These are phyloP conservation scores for Xylaria sp. DNA, from an alignment of 2,329 filamentous ascomycete species.

Conservation along the genomic window DNA sequence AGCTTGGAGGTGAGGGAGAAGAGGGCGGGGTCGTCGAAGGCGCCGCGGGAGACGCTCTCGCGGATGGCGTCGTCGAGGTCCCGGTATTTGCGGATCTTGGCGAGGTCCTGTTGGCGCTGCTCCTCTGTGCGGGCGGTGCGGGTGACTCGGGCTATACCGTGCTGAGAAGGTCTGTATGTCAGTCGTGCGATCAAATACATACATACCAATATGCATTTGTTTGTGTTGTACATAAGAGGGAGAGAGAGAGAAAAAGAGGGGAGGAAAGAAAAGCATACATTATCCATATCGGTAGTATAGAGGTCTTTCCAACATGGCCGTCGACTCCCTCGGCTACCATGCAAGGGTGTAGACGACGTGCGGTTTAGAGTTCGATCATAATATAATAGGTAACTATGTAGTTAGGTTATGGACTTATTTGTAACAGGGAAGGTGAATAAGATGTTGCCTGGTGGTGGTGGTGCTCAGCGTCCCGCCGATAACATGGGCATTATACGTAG, in stretches of 20 bases:
- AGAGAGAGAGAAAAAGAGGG: not conserved
- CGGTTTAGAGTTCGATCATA: not conserved
- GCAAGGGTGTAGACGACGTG: not conserved
- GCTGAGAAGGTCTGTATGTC: constrained; percentile 65
- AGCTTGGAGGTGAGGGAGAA: constrained; percentile 77
- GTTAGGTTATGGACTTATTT: too few species aligned
- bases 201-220: too few species aligned
- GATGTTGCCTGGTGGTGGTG: not conserved
- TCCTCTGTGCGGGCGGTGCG: constrained; percentile 70
- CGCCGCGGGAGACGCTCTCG: constrained; percentile 61
- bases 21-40: constrained; percentile 62
- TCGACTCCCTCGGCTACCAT: not conserved
- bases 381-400: not conserved
- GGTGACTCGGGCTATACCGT: constrained; percentile 80
- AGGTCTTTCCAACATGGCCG: not conserved
- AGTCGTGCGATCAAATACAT: not conserved
- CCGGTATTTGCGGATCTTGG: constrained; percentile 80
- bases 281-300: constrained; percentile 44
- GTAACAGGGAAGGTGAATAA: not conserved
- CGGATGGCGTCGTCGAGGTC: constrained; percentile 74
- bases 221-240: not conserved
- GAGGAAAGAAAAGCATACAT: constrained; percentile 39
- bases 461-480: too few species aligned
- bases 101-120: constrained; percentile 74
- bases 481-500: too few species aligned